Evolutionary conservation across 805 yeast genomes (phyloP).

Genomic region (Wickerhamomyces bovis): DNA sequence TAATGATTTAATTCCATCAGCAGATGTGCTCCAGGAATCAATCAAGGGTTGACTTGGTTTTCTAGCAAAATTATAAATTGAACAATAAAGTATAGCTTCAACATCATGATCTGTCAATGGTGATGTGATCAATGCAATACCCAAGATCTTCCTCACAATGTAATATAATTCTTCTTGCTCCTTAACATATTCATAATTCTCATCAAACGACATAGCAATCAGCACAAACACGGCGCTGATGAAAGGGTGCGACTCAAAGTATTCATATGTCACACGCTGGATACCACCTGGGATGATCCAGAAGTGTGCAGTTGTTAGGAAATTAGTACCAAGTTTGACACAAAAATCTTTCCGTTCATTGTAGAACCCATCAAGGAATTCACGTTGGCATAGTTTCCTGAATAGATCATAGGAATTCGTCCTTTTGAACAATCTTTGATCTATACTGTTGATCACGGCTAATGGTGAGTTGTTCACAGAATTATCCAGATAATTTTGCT

Average conservation of each 20-base stretch:
- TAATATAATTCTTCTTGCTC: conserved; percentile 43
- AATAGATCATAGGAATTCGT: conserved; percentile 24
- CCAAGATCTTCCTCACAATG: conserved; percentile 43
- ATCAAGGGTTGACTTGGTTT: conserved; percentile 47
- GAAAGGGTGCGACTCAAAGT: conserved; percentile 46
- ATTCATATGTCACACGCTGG: conserved; percentile 38
- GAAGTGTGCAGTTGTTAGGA: conserved; percentile 47
- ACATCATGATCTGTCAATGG: conserved; percentile 55
- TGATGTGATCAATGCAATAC: conserved; percentile 42
- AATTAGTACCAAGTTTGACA: conserved; percentile 39
- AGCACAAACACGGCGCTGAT: conserved; percentile 48
- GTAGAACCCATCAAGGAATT: conserved; percentile 40
- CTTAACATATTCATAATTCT: conserved; percentile 40
- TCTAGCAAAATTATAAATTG: conserved; percentile 48
- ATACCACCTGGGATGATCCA: conserved; percentile 62
- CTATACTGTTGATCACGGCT: conserved; percentile 32
- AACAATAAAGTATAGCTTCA: conserved; percentile 51
- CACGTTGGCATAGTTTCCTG: conserved; percentile 31
- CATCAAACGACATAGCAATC: conserved; percentile 52
- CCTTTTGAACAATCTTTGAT: conserved; percentile 32
- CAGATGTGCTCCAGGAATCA: conserved; percentile 48
- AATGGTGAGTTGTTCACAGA: conserved; percentile 30
- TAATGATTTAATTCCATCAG: conserved; percentile 44
- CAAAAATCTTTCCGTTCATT: conserved; percentile 37
- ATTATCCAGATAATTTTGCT: conserved; percentile 21